Evolutionary conservation across 768 basidiomycete species (phyloP).

Genomic region (Galerina marginata): DNA sequence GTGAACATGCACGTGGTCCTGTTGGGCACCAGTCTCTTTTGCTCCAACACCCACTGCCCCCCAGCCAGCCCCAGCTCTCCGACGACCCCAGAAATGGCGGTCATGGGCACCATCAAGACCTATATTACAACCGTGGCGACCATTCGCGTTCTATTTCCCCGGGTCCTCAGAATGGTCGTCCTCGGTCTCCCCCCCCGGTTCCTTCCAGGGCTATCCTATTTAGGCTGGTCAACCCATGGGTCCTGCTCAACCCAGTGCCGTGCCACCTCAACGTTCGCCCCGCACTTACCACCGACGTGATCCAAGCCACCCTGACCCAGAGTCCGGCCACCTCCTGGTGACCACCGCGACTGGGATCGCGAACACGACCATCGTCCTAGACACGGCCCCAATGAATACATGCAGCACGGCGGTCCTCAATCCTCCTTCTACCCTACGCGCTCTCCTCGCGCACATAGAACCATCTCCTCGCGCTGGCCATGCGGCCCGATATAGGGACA

Average conservation of each 20-base stretch:
- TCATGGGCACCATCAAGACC: slow-evolving; percentile 57
- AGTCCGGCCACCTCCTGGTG: slow-evolving; percentile 52
- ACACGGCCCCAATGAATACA: slow-evolving; percentile 45
- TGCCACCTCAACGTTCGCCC: slow-evolving; percentile 63
- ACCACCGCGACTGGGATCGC: slow-evolving; percentile 61
- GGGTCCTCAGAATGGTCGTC: slow-evolving; percentile 55
- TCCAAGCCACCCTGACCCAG: slow-evolving; percentile 53
- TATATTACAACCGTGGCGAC: slow-evolving; percentile 55
- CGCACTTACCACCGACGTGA: slow-evolving; percentile 61
- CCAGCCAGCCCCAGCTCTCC: slow-evolving; percentile 53
- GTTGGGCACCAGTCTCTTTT: slow-evolving; percentile 60
- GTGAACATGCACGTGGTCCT: slow-evolving; percentile 57
- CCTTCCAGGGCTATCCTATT: slow-evolving; percentile 54
- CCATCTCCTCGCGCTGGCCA: slow-evolving; percentile 65
- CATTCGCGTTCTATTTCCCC: slow-evolving; percentile 68
- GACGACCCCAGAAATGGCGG: slow-evolving; percentile 56
- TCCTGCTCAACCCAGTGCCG: slow-evolving; percentile 52
- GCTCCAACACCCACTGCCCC: slow-evolving; percentile 74
- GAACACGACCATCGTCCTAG: slow-evolving; percentile 49
- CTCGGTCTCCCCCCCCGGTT: slow-evolving; percentile 58
- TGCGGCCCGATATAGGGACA: slow-evolving; percentile 62
- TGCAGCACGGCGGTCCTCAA: slow-evolving; percentile 36
- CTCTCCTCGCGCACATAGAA: slow-evolving; percentile 51
- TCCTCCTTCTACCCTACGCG: slow-evolving; percentile 44
- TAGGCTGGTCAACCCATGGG: slow-evolving; percentile 53